Base-by-base conservation (phyloP, 2,329 filamentous ascomycete species). In the Septoria petroselini region DNA sequence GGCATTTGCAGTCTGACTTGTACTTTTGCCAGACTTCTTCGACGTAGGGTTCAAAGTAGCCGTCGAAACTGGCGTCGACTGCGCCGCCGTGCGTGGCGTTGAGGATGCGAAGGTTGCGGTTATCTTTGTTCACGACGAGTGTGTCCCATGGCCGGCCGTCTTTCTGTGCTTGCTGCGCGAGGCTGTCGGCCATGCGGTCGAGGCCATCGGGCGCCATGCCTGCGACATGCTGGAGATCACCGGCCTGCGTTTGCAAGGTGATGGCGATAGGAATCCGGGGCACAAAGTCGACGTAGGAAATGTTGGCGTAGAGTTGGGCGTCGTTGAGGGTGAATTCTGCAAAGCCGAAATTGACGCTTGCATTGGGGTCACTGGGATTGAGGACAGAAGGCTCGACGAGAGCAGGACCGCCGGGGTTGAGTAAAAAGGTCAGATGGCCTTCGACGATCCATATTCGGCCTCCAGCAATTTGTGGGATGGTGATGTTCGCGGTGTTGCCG, bases 141-240 rank as follows among this genome's bases (percentile, higher is more conserved):
- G 81, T 75, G 57, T 83, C 76, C 85, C 85, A 89, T 0, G 79
- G 79, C 41, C 73, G 68, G 1, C 77, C 74, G 58, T 88, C 85
- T 19, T 65, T 68, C 3, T 62, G 54, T 2, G 79, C 69, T 65
- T 88, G 85, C 8, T 72, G 71, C 19, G 68, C 68, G 15, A 89
- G 69, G 1, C 70, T 76, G 1, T 72, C 68, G 50, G 79, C 80
- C 31, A 88, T 69, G 18, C 65, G 70, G 42, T 78, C 73, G 3
- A 87, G 71, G 1, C 83, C 84, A 58, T 81, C 70, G 0, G 75
- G 58, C 0, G 74, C 66, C 71, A 86, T 80, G 1, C 85, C 85
- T 71, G 65, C 85, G 84, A 70, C 68, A 42, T 64, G 66, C 46
- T 75, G 69, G 2, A 65, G 65, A 3, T 65, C 58, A 11, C 72